Conservation (phyloP, 768 basidiomycete genomes). For the Coprinopsis sp. region DNA sequence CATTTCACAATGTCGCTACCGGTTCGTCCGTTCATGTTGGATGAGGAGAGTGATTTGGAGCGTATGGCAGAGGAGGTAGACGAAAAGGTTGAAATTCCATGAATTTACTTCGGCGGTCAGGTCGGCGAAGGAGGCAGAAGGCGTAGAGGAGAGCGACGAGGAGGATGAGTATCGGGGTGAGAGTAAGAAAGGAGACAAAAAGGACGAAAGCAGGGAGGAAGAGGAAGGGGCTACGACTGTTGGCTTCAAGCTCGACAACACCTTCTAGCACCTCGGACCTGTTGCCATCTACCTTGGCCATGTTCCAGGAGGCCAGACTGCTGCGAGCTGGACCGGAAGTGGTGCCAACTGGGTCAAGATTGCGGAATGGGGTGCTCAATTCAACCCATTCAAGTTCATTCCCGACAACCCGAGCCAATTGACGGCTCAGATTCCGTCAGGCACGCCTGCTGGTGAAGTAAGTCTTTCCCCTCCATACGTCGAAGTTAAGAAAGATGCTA, state of each 20-base stretch:
- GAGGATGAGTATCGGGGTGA: too few relatives aligned
- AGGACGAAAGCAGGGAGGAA: too few relatives aligned
- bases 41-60: too few relatives aligned
- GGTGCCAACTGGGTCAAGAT: constrained; percentile 51
- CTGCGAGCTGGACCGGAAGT: constrained; percentile 41
- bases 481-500: constrained; percentile 12
- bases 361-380: constrained; percentile 26
- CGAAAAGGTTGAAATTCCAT: too few relatives aligned
- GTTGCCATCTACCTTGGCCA: constrained; percentile 46
- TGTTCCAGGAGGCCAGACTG: constrained; percentile 32
- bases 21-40: too few relatives aligned
- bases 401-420: constrained; percentile 23
- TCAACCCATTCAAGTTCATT: constrained; percentile 26
- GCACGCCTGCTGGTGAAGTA: constrained; percentile 31
- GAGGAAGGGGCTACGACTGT: constrained; percentile 36
- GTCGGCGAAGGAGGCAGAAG: too few relatives aligned
- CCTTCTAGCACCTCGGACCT: constrained; percentile 40
- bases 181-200: too few relatives aligned
- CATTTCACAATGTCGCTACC: too few relatives aligned
- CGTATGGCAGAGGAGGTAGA: too few relatives aligned
- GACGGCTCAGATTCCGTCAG: constrained; percentile 29
- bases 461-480: background rate
- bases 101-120: too few relatives aligned
- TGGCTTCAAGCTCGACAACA: constrained; percentile 37
- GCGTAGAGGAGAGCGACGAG: too few relatives aligned